These are phyloP conservation scores for Leccinellum rugosiceps DNA, from an alignment of 768 basidiomycete genomes.

Conservation along the genomic window DNA sequence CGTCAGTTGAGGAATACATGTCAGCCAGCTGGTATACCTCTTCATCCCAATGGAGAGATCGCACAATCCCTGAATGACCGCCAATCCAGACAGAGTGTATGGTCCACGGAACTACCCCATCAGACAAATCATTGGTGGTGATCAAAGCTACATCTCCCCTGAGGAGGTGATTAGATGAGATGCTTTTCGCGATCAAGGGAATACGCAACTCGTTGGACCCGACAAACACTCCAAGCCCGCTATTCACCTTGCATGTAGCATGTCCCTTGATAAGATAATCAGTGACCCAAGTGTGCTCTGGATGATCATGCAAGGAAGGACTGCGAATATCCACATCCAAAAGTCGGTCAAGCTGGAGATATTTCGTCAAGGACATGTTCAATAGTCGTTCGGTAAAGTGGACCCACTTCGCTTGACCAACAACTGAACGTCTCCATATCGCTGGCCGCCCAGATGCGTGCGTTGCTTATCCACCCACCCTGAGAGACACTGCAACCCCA, in stretches of 20 bases:
- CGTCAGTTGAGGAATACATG: neutral
- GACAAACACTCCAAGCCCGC: conserved; percentile 52
- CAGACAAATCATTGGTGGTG: conserved; percentile 41
- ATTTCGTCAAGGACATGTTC: neutral
- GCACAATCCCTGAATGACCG: conserved; percentile 55
- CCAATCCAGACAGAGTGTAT: conserved; percentile 51
- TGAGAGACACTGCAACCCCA: conserved; percentile 82
- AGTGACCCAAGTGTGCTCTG: conserved; percentile 66
- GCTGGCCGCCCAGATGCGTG: conserved; percentile 74
- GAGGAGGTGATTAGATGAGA: conserved; percentile 1
- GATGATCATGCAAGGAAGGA: conserved; percentile 58
- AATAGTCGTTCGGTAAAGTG: neutral
- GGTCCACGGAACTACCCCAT: conserved; percentile 42
- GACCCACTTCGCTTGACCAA: conserved; percentile 70
- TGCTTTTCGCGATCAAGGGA: neutral
- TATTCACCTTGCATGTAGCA: conserved; percentile 15
- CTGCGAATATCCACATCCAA: conserved; percentile 60
- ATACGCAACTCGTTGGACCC: conserved; percentile 69
- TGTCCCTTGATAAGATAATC: conserved; percentile 69
- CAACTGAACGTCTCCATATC: conserved; percentile 94
- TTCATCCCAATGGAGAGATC: conserved; percentile 56
- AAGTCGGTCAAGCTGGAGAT: conserved; percentile 53
- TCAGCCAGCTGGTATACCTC: conserved; percentile 30
- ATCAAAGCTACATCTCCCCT: conserved; percentile 61
- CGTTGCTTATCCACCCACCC: conserved; percentile 58